Base-by-base conservation (phyloP, 768 basidiomycete species). In the Collybia sp. region DNA sequence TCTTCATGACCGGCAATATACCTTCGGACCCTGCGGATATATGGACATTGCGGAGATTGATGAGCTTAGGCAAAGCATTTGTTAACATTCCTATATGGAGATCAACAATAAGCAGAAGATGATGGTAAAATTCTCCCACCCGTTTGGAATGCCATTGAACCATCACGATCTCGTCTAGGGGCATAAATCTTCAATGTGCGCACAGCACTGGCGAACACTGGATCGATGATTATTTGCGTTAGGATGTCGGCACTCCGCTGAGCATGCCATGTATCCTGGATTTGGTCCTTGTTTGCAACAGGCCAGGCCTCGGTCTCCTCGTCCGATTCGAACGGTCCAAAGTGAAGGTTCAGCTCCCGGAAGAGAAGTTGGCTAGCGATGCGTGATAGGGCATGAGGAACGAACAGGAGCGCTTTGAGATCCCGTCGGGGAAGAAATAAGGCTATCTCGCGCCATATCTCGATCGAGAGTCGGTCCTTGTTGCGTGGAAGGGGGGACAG, bases 361-460 rank as follows among this genome's bases (percentile, higher is more conserved):
- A 86, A 87, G 9, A 87, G 69, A 1, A 83, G 62, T 55, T 84
- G 81, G 49, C 80, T 79, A 2, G 85, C 83, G 40, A 87, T 77
- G 33, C 80, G 76, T 2, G 85, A 86, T 31, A 86, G 67, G 13
- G 71, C 72, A 51, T 86, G 82, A 0, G 84, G 83, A 3, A 88
- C 73, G 42, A 77, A 73, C 1, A 87, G 67, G 0, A 85, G 65
- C 1, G 80, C 73, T 54, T 79, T 82, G 42, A 87, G 76, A 58
- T 88, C 85, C 9, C 74, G 73, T 15, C 76, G 72, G 0, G 83
- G 79, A 5, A 88, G 71, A 54, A 72, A 80, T 5, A 72, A 63
- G 0, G 78, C 83, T 33, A 88, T 79, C 57, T 85, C 79, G 31
- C 80, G 70, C 85, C 85, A 88, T 43, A 87, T 77, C 63, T 88